Percentiles rank a stretch among this genome's conserved stretches.
phyloP scores from a whole-genome alignment of 2,329 filamentous ascomycete genomes.

The Coleophoma eucalyptorum region DNA sequence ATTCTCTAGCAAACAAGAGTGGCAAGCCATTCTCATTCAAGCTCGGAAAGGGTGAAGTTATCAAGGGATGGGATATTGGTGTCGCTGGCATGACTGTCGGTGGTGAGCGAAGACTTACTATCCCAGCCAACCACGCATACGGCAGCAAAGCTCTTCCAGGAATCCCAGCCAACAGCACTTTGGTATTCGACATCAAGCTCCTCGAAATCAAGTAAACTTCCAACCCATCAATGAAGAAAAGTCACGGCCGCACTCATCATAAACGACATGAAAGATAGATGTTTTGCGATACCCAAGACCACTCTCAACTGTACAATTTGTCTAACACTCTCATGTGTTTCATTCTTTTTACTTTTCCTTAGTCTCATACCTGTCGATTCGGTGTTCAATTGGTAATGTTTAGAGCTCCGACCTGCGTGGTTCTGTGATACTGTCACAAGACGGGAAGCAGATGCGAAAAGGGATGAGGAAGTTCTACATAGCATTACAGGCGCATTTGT shows the following conservation, averaged over 20 bases:
- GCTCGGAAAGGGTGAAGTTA: constrained; percentile 90
- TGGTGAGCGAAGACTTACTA: constrained; percentile 87
- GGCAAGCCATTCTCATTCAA: constrained; percentile 97
- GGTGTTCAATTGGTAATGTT: constrained; percentile 18
- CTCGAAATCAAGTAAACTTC: constrained; percentile 71
- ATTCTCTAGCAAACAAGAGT: constrained; percentile 83
- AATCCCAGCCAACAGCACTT: constrained; percentile 86
- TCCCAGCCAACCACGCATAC: constrained; percentile 85
- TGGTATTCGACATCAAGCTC: constrained; percentile 90
- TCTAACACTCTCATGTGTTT: constrained; percentile 12
- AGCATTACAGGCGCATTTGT: constrained; percentile 24
- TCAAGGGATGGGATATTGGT: constrained; percentile 98
- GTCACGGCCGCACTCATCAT: constrained; percentile 1
- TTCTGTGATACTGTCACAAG: constrained; percentile 20
- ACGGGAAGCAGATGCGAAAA: constrained; percentile 22
- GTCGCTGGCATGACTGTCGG: constrained; percentile 88
- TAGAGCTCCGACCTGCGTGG: constrained; percentile 26
- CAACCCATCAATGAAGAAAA: not conserved
- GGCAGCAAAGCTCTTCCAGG: constrained; percentile 78
- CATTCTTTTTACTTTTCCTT: constrained; percentile 13
- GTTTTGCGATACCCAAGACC: constrained; percentile 12
- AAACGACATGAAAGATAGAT: constrained; percentile 7
- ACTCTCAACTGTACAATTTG: constrained; percentile 24
- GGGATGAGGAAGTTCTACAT: constrained; percentile 28
- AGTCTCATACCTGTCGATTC: constrained; percentile 10